Percentiles rank a stretch among this genome's conserved stretches.
Evolutionary conservation across 306 rosid genomes (phyloP).

Genomic region (Corylus heterophylla): DNA sequence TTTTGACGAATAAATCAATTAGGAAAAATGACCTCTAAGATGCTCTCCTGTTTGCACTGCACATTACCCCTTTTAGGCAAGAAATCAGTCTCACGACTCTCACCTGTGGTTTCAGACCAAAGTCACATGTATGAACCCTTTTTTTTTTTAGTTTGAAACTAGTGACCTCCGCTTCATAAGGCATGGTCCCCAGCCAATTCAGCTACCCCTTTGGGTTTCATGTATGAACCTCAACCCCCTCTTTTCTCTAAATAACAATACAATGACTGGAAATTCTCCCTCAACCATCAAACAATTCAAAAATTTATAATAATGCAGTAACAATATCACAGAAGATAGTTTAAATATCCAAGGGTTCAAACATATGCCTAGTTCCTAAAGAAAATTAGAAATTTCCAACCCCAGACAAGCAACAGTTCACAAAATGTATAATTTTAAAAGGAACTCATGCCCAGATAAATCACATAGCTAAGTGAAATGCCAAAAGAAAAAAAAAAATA

Average conservation of each 20-base stretch:
- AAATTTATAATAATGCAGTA: not conserved
- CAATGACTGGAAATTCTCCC: not conserved
- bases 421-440: not conserved
- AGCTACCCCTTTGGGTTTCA: too few species aligned
- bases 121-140: not conserved
- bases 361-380: not conserved
- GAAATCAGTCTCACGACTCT: not conserved
- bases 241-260: not conserved
- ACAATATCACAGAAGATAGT: not conserved
- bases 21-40: not conserved
- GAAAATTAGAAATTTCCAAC: not conserved
- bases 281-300: not conserved
- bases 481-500: not conserved
- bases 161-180: too few species aligned
- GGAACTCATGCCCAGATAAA: not conserved
- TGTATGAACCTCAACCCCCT: not conserved
- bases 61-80: not conserved
- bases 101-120: not conserved
- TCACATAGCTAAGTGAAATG: not conserved
- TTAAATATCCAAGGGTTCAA: not conserved
- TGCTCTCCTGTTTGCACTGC: not conserved
- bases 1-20: not conserved
- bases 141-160: too few species aligned
- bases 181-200: too few species aligned
- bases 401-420: not conserved